Evolutionary conservation across 805 yeast species (phyloP), one percentile per base, ranked within the genome.

Genomic region (Candida hungchunana): DNA sequence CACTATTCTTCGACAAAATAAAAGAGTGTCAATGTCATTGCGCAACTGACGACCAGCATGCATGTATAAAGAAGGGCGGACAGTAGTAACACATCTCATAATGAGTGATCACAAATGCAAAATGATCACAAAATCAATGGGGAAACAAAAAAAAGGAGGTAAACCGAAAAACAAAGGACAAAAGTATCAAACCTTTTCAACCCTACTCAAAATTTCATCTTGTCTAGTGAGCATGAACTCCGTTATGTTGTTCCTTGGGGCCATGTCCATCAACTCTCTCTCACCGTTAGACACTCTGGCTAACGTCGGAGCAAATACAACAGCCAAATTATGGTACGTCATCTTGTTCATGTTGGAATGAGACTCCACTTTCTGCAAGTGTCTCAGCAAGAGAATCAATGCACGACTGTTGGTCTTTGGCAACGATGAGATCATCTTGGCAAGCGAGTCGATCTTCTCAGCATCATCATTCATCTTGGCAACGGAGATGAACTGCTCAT

Each of bases 281-380:
- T 82, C 87, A 7, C 95, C 89, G 26, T 77, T 71, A 40, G 70
- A 63, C 50, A 87, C 95, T 31, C 95, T 71, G 0, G 88, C 81
- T 29, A 93, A 62, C 7, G 96, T 87, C 4, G 98, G 97, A 2
- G 96, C 95, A 67, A 93, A 93, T 7, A 90, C 96, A 29, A 93
- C 86, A 0, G 96, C 80, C 35, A 93, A 62, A 51, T 93, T 88
- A 58, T 79, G 79, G 48, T 73, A 66, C 27, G 74, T 84, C 98
- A 93, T 93, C 57, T 89, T 71, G 56, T 89, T 93, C 29, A 60
- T 54, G 10, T 58, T 59, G 29, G 75, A 67, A 54, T 69, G 66
- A 18, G 64, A 57, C 26, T 77, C 74, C 21, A 93, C 80, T 37
- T 64, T 60, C 30, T 67, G 60, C 46, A 93, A 65, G 64, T 93